Evolutionary conservation across 257 asterid genomes (phyloP).

Genomic region (Nyctanthes arbortristis): DNA sequence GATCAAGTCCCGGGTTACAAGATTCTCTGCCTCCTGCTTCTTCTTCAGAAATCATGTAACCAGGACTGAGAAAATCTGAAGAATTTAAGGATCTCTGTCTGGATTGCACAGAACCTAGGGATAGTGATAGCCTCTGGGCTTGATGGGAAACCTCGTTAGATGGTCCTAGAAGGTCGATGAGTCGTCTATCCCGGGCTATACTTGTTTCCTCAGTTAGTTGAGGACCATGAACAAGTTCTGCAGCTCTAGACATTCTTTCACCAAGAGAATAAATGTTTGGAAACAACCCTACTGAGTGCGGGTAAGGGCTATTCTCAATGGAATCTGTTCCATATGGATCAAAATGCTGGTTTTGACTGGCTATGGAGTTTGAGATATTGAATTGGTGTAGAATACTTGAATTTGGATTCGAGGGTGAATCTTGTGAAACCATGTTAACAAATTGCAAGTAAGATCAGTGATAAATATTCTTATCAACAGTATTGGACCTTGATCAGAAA

Average conservation of each 20-base stretch:
- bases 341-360: conserved; percentile 46
- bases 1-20: conserved; percentile 23
- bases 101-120: conserved; percentile 52
- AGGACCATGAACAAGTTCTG: conserved; percentile 35
- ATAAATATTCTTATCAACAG: background rate
- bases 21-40: conserved; percentile 26
- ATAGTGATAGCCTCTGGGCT: conserved; percentile 68
- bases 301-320: conserved; percentile 24
- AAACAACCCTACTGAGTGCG: conserved; percentile 33
- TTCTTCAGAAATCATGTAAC: conserved; percentile 27
- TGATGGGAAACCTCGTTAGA: conserved; percentile 42
- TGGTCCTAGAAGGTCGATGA: conserved; percentile 72
- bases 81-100: conserved; percentile 30
- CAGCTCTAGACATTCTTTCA: conserved; percentile 39
- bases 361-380: conserved; percentile 43
- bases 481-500: conserved; percentile 23
- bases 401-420: conserved; percentile 51
- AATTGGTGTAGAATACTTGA: conserved; percentile 67
- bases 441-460: background rate
- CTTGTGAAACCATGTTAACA: conserved; percentile 61
- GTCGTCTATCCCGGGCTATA: conserved; percentile 43
- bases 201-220: conserved; percentile 36
- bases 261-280: conserved; percentile 37
- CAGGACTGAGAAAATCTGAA: conserved; percentile 32
- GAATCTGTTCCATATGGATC: conserved; percentile 39